Base-by-base conservation (phyloP, 352 stramenopile genomes). In the Pythium scleroteichum region DNA sequence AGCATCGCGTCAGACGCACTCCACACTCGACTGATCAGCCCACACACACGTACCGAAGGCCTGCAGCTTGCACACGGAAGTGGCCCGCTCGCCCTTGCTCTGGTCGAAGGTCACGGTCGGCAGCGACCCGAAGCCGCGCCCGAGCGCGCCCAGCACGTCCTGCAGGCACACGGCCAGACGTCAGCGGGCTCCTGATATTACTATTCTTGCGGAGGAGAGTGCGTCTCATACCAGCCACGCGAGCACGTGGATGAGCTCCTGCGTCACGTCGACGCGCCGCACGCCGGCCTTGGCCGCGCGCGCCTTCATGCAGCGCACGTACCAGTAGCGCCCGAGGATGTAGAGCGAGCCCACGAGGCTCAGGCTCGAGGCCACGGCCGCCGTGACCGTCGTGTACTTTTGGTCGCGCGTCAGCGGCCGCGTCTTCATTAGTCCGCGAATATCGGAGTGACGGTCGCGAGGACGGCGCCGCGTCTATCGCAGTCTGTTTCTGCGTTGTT, bases 221-320 rank as follows among this genome's bases (percentile, higher is more conserved):
- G n/a, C 10, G 29, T 35, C 29, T 5, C 29, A 38, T 44, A 85
- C 83, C 54, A 93, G 66, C 75, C 84, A 93, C 13, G 85, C 85
- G 41, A 95, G 76, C 22, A 95, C 83, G 60, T 95, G 85, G 46
- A 95, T 84, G 49, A 95, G 82, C 59, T 92, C 82, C 61, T 93
- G 91, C 23, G 82, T 92, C n/a, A 93, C 82, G 70, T 93, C 84
- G 39, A 91, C 67, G 29, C 90, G 69, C 41, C 88, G 81, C 20
- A 73, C 65, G 2, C 38, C 38, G 38, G 5, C 38, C 38, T 17
- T 44, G 38, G 69, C 69, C 4, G 56, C 26, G 20, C 16, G 27
- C 12, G 75, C 60, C 54, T 83, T 85, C 32, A 80, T 67, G 39
- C 78, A 64, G 2, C 79, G 79, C 49, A 71, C 75, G 60, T 91